Percentiles rank a stretch among this genome's conserved stretches.
These are phyloP conservation scores for Ophiocytium majus DNA, from an alignment of 352 stramenopile species.

Conservation along the genomic window DNA sequence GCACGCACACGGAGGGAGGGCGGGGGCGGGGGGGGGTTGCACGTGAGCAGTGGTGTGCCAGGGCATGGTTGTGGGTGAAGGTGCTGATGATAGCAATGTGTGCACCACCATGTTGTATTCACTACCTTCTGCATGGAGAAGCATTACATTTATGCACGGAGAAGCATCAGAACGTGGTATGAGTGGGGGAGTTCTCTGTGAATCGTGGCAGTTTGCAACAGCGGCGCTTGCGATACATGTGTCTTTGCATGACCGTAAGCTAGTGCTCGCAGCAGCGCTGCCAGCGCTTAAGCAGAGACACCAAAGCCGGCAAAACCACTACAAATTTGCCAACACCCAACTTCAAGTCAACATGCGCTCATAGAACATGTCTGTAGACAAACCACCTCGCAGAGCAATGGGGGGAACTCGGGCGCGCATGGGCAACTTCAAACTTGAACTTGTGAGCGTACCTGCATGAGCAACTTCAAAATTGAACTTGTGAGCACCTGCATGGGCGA, in stretches of 20 bases:
- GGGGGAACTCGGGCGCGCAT: too few relatives aligned
- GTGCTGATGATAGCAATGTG: not conserved
- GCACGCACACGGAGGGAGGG: not conserved
- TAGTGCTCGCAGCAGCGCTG: not conserved
- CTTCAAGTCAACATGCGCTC: not conserved
- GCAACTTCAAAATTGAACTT: not conserved
- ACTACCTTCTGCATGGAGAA: too few relatives aligned
- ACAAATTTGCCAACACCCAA: not conserved
- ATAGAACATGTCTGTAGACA: not conserved
- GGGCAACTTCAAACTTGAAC: not conserved
- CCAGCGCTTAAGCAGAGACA: too few relatives aligned
- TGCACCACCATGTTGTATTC: not conserved
- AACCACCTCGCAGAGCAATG: not conserved
- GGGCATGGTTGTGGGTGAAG: not conserved
- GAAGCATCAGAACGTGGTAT: not conserved
- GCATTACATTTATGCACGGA: too few relatives aligned
- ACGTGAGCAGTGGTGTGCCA: not conserved
- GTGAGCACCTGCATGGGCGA: not conserved
- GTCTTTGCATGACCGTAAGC: not conserved
- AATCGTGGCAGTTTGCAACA: not conserved
- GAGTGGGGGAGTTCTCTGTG: not conserved
- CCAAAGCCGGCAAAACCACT: too few relatives aligned
- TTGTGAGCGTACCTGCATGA: not conserved
- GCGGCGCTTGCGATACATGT: not conserved
- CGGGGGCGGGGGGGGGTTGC: not conserved